Conservation (phyloP, 768 basidiomycete species). For the Boletus subcaerulescens region DNA sequence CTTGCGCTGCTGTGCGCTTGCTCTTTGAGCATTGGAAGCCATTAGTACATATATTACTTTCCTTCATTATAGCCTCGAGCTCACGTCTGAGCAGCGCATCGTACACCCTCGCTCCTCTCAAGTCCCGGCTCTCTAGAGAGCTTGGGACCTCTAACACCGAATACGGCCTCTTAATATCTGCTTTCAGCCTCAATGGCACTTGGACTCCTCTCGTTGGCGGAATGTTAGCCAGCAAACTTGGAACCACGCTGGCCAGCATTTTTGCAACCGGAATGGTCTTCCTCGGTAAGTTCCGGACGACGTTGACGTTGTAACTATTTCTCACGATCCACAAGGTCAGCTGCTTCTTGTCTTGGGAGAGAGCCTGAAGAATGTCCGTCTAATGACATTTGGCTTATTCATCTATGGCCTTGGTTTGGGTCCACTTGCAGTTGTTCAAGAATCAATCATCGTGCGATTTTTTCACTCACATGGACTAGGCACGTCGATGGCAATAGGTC, state of each 20-base stretch:
- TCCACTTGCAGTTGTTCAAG: constrained; percentile 79
- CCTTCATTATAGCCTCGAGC: neutral
- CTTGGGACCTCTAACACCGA: constrained; percentile 75
- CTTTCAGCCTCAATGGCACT: constrained; percentile 70
- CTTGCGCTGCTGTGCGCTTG: constrained; percentile 71
- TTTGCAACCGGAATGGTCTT: constrained; percentile 74
- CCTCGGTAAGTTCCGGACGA: constrained; percentile 39
- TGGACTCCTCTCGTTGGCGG: constrained; percentile 81
- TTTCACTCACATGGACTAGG: constrained; percentile 76
- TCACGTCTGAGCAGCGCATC: constrained; percentile 46
- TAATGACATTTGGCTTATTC: constrained; percentile 76
- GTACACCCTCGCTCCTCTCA: constrained; percentile 76
- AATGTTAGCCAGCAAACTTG: constrained; percentile 63
- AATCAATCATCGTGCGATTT: constrained; percentile 81
- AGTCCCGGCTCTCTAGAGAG: constrained; percentile 64
- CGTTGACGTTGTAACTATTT: neutral
- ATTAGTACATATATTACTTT: constrained; percentile 54
- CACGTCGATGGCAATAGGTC: constrained; percentile 76
- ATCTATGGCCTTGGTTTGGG: constrained; percentile 77
- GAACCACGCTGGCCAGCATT: constrained; percentile 69
- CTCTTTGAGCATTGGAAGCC: constrained; percentile 71
- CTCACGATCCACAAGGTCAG: constrained; percentile 46
- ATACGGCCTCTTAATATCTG: constrained; percentile 74
- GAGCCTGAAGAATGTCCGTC: constrained; percentile 51
- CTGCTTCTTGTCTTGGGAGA: constrained; percentile 65